phyloP scores from a whole-genome alignment of 2,329 filamentous ascomycete species.

The Exophiala phaeomuriformis region DNA sequence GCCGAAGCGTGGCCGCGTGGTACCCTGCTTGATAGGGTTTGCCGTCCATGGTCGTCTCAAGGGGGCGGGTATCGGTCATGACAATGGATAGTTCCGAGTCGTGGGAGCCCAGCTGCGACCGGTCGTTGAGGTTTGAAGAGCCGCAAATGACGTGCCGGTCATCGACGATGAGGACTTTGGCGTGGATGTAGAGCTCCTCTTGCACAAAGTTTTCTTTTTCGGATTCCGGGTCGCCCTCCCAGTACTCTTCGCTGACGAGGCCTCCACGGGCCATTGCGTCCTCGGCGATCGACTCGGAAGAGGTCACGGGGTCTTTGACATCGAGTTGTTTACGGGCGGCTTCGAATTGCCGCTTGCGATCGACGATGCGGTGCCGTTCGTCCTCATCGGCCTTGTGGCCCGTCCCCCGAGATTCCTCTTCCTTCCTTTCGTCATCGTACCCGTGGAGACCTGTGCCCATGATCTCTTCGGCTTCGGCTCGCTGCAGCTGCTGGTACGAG shows the following conservation, averaged over 20 bases:
- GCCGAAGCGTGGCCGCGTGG: conserved; percentile 72
- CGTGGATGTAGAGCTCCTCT: conserved; percentile 93
- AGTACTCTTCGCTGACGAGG: conserved; percentile 60
- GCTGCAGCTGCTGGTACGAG: conserved; percentile 76
- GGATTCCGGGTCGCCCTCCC: conserved; percentile 65
- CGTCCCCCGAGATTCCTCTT: conserved; percentile 23
- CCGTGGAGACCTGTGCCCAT: conserved; percentile 70
- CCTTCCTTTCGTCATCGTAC: conserved; percentile 35
- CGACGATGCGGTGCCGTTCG: conserved; percentile 38
- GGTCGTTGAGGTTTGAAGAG: conserved; percentile 62
- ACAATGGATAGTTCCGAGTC: conserved; percentile 87
- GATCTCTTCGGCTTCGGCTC: conserved; percentile 80
- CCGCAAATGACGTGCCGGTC: conserved; percentile 77
- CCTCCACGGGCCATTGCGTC: conserved; percentile 70
- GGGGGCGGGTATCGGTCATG: conserved; percentile 66
- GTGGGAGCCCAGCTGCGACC: conserved; percentile 72
- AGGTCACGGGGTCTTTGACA: conserved; percentile 43
- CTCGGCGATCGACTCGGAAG: conserved; percentile 57
- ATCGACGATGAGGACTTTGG: conserved; percentile 75
- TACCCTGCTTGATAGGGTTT: conserved; percentile 62
- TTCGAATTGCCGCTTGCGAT: conserved; percentile 42
- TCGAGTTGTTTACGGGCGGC: conserved; percentile 36
- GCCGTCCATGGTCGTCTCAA: conserved; percentile 68
- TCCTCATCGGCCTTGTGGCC: conserved; percentile 30
- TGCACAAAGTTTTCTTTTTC: conserved; percentile 77